Percentiles rank a stretch among this genome's conserved stretches.
phyloP scores from a whole-genome alignment of 108 stramenopile genomes.

The Tribonema minus region DNA sequence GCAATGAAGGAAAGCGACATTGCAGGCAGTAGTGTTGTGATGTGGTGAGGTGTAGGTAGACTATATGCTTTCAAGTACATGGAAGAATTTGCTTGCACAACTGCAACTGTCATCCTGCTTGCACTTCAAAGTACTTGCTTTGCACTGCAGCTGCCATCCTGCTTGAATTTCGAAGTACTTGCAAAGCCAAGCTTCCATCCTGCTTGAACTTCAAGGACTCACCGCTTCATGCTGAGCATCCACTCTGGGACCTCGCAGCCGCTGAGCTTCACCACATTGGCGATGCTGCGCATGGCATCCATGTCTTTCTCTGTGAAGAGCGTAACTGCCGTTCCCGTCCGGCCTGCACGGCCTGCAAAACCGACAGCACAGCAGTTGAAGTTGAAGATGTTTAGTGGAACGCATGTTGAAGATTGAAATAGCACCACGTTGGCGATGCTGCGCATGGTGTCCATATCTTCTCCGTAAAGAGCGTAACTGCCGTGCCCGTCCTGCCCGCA shows the following conservation, averaged over 20 bases:
- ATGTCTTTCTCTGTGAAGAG: conserved; percentile 84
- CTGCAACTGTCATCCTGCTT: no score
- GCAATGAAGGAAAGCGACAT: no score
- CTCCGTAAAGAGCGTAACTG: conserved; percentile 94
- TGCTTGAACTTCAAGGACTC: no score
- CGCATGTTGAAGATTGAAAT: no score
- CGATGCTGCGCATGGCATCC: conserved; percentile 31
- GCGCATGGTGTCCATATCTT: conserved; percentile 49
- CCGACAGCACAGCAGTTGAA: not conserved
- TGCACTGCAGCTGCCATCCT: no score
- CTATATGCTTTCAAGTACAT: no score
- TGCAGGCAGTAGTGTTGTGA: no score
- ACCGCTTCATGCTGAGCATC: conserved; percentile 38
- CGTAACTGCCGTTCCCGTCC: conserved; percentile 86
- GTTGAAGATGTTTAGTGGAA: not conserved
- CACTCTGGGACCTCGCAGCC: conserved; percentile 36
- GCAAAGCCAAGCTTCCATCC: no score
- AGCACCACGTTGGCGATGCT: conserved; percentile 42
- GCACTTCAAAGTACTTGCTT: no score
- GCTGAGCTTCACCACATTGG: conserved; percentile 38
- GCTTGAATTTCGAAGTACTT: no score
- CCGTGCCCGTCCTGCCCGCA: conserved; percentile 81
- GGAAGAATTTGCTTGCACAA: no score
- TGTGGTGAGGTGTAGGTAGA: no score
- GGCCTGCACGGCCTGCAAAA: conserved; percentile 73